phyloP scores from a whole-genome alignment of 257 asterid species.

The Paulownia fortunei region DNA sequence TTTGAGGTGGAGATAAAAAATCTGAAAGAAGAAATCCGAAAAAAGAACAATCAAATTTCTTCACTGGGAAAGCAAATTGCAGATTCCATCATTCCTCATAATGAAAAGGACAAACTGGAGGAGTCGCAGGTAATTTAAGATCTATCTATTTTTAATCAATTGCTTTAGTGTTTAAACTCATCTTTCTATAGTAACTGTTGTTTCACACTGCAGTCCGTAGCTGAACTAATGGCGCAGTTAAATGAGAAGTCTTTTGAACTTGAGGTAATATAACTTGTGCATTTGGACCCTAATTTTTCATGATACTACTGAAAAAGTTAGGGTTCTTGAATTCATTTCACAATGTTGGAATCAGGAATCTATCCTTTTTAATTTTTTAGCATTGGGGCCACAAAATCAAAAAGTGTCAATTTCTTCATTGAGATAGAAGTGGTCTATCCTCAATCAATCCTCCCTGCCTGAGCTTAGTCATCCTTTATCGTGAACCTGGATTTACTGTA shows the following conservation, averaged over 20 bases:
- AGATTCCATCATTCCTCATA: slow-evolving; percentile 56
- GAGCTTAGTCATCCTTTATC: slow-evolving; percentile 15
- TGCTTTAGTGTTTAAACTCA: slow-evolving; percentile 19
- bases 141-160: slow-evolving; percentile 12
- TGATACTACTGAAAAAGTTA: not conserved
- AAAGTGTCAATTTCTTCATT: not conserved
- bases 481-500: slow-evolving; percentile 3
- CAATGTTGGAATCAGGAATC: not conserved
- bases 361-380: not conserved
- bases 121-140: slow-evolving; percentile 67
- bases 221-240: slow-evolving; percentile 80
- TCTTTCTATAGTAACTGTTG: slow-evolving; percentile 27
- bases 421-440: not conserved
- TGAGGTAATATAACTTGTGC: slow-evolving; percentile 68
- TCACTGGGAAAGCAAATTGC: slow-evolving; percentile 75
- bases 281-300: slow-evolving; percentile 9
- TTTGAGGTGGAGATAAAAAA: slow-evolving; percentile 72
- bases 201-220: slow-evolving; percentile 60
- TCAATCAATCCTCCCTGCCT: slow-evolving; percentile 22
- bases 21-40: slow-evolving; percentile 73
- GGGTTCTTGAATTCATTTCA: slow-evolving; percentile 10
- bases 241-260: slow-evolving; percentile 97
- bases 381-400: slow-evolving; percentile 7
- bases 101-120: slow-evolving; percentile 59
- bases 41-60: slow-evolving; percentile 79